phyloP scores from a whole-genome alignment of 2,329 filamentous ascomycete genomes.

The Alternaria angustiovoidea region DNA sequence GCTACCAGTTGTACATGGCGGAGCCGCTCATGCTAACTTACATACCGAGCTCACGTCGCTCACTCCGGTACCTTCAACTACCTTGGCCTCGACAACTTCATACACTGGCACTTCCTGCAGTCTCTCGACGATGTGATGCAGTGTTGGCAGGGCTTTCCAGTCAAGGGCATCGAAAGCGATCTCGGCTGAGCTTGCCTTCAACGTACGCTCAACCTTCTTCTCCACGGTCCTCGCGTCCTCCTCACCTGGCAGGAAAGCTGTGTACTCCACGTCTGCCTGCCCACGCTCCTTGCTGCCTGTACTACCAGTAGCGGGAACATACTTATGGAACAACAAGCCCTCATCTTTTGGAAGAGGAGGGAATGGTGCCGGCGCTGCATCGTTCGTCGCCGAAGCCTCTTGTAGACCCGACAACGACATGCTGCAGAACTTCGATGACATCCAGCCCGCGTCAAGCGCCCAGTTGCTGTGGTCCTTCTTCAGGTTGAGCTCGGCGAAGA shows the following conservation, averaged over 20 bases:
- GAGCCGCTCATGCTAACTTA: constrained; percentile 1
- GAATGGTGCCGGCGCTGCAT: background rate
- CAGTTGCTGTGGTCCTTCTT: constrained; percentile 48
- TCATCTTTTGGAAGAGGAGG: constrained; percentile 46
- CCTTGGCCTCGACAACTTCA: constrained; percentile 63
- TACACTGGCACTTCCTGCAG: constrained; percentile 66
- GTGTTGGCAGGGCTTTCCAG: constrained; percentile 65
- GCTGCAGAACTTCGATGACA: constrained; percentile 45
- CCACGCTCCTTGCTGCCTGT: constrained; percentile 52
- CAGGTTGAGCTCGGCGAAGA: constrained; percentile 62
- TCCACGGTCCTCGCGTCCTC: constrained; percentile 44
- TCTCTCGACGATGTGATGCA: constrained; percentile 65
- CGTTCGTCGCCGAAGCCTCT: constrained; percentile 19
- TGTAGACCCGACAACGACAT: constrained; percentile 38
- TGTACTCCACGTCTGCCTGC: constrained; percentile 64
- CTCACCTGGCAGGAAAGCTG: constrained; percentile 52
- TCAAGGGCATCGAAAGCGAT: constrained; percentile 60
- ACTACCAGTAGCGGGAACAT: constrained; percentile 63
- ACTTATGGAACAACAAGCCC: constrained; percentile 64
- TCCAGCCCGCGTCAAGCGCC: constrained; percentile 52
- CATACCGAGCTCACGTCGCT: constrained; percentile 54
- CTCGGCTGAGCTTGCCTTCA: constrained; percentile 52
- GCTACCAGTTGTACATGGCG: background rate
- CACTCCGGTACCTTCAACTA: constrained; percentile 64
- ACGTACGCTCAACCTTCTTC: constrained; percentile 47